A percentile compares a stretch with the other conserved stretches of the same genome.
Evolutionary conservation across 2,329 filamentous ascomycete species (phyloP).

Genomic region (Sarocladium kiliense): DNA sequence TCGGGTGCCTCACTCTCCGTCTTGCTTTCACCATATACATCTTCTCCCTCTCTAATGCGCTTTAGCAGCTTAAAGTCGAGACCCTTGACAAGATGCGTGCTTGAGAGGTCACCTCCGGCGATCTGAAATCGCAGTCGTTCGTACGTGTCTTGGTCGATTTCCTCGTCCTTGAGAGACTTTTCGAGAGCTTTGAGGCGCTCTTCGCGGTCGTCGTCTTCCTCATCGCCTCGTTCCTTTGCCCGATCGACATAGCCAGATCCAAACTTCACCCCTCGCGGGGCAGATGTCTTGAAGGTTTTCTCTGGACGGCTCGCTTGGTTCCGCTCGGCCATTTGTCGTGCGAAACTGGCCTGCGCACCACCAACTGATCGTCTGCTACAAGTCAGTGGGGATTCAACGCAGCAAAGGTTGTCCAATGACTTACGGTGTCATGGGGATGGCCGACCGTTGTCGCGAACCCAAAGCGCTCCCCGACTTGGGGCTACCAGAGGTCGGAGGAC

Average conservation of each 20-base stretch:
- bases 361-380: conserved; percentile 56
- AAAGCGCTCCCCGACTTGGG: conserved; percentile 43
- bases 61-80: conserved; percentile 79
- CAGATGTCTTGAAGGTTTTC: conserved; percentile 74
- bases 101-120: conserved; percentile 72
- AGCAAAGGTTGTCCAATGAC: conserved; percentile 22
- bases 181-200: conserved; percentile 73
- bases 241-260: conserved; percentile 81
- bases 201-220: conserved; percentile 49
- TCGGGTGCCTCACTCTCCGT: conserved; percentile 21
- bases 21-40: conserved; percentile 47
- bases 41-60: conserved; percentile 62
- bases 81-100: conserved; percentile 87
- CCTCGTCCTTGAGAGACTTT: conserved; percentile 72
- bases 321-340: conserved; percentile 75
- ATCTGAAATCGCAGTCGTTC: conserved; percentile 71
- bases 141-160: conserved; percentile 78
- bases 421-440: conserved; percentile 92
- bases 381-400: conserved; percentile 18
- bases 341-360: conserved; percentile 61
- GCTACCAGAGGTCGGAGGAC: conserved; percentile 29
- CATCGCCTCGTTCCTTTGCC: conserved; percentile 56
- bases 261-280: conserved; percentile 77
- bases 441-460: conserved; percentile 72
- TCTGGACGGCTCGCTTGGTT: conserved; percentile 48